Evolutionary conservation across 305 asterid genomes (phyloP).

Genomic region (Petunia hybrid): DNA sequence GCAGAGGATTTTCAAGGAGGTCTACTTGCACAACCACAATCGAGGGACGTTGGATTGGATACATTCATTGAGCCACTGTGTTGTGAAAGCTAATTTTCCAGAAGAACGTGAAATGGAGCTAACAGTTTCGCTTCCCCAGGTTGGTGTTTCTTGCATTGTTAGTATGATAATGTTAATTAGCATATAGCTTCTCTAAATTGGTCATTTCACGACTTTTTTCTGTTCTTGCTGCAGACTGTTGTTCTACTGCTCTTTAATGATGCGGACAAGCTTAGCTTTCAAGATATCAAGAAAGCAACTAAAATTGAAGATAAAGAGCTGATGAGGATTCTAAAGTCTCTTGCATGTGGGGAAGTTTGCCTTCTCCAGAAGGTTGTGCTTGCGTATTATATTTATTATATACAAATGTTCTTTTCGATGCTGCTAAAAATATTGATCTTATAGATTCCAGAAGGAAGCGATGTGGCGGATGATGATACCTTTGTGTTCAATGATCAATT

Average conservation of each 20-base stretch:
- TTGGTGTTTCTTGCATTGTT: no score
- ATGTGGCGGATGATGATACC: conserved; percentile 82
- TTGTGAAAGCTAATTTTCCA: conserved; percentile 86
- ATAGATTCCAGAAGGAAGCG: conserved; percentile 96
- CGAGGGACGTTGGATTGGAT: conserved; percentile 99
- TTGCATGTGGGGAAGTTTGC: conserved; percentile 96
- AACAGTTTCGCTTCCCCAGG: conserved; percentile 98
- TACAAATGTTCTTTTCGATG: neutral
- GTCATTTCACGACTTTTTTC: neutral
- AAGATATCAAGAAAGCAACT: conserved; percentile 89
- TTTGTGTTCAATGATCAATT: conserved; percentile 86
- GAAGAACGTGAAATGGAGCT: conserved; percentile 90
- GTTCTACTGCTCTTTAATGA: conserved; percentile 95
- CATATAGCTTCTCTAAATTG: no score
- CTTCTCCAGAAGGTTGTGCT: conserved; percentile 78
- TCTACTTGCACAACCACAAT: conserved; percentile 88
- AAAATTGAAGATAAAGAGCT: conserved; percentile 90
- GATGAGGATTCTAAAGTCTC: conserved; percentile 91
- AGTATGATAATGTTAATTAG: no score
- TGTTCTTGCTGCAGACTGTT: conserved; percentile 64
- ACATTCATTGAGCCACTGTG: conserved; percentile 93
- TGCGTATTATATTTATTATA: neutral
- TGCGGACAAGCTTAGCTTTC: conserved; percentile 77
- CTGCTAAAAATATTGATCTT: conserved; percentile 30
- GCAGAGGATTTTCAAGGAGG: conserved; percentile 97